These are phyloP conservation scores for Ophiostoma tasmaniense DNA, from an alignment of 2,329 filamentous ascomycete genomes.

Conservation along the genomic window DNA sequence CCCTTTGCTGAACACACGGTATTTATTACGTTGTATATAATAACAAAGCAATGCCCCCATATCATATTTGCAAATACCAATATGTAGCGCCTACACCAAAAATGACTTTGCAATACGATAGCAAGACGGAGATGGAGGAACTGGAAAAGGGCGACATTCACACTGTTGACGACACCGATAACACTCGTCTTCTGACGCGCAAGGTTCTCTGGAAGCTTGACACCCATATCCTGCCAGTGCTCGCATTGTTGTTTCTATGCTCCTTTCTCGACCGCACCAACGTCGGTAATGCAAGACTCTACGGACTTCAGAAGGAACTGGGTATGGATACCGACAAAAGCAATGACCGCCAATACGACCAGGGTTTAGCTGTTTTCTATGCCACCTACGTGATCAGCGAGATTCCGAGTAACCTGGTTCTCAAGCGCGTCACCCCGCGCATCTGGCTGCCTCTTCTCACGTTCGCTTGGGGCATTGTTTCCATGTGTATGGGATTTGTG, in stretches of 20 bases:
- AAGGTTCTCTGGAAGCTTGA: constrained; percentile 46
- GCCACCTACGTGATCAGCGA: constrained; percentile 55
- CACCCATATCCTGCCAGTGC: constrained; percentile 51
- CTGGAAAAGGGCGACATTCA: constrained; percentile 18
- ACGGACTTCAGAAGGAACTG: constrained; percentile 51
- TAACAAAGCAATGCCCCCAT: neutral
- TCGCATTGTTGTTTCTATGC: constrained; percentile 58
- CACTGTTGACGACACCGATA: neutral
- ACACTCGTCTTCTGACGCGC: constrained; percentile 28
- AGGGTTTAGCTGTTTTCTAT: constrained; percentile 57
- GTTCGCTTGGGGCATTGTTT: constrained; percentile 49
- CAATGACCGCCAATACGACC: constrained; percentile 51
- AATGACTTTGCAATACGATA: neutral
- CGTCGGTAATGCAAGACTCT: constrained; percentile 61
- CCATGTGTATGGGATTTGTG: constrained; percentile 49
- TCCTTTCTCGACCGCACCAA: constrained; percentile 62
- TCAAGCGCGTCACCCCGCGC: constrained; percentile 52
- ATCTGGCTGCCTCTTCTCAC: constrained; percentile 53
- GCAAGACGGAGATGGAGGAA: constrained; percentile 36
- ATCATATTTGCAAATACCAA: neutral
- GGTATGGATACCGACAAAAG: constrained; percentile 42
- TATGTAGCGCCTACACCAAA: neutral
- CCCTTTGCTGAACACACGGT: neutral
- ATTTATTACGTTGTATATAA: neutral
- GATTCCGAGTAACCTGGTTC: constrained; percentile 54